Base-by-base conservation (phyloP, 2,329 filamentous ascomycete genomes). In the Colletotrichum chlorophyti region DNA sequence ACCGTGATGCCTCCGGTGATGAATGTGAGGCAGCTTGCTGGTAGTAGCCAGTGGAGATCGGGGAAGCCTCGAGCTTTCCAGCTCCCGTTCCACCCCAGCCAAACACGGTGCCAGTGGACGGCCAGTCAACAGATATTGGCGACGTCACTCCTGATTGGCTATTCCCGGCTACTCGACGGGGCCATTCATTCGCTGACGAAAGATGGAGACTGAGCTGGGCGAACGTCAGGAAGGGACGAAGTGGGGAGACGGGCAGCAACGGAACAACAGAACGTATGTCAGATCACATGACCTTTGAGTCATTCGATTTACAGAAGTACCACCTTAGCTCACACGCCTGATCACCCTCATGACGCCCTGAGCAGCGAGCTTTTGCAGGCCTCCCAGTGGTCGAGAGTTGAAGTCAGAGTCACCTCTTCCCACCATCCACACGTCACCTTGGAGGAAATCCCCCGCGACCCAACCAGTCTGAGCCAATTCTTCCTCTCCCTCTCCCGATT, bases 351-450 rank as follows among this genome's bases (percentile, higher is more conserved):
- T n/a, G n/a, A n/a, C n/a, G n/a, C n/a, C n/a, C n/a, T n/a, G n/a
- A n/a, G n/a, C n/a, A n/a, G n/a, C n/a, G n/a, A n/a, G n/a, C n/a
- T n/a, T n/a, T n/a, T n/a, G n/a, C n/a, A n/a, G n/a, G n/a, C n/a
- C n/a, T n/a, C n/a, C n/a, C n/a, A n/a, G 27, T 38, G 35, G 34
- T 27, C 11, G 41, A 19, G 38, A 47, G n/a, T n/a, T n/a, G n/a
- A n/a, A n/a, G n/a, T n/a, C n/a, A n/a, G 17, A 14, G 45, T 55
- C 45, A 32, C 42, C 50, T 46, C 38, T 23, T 42, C 31, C 37
- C 19, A 53, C 49, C 49, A 43, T 43, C 37, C 51, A 57, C 57
- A 60, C 57, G 57, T 60, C 57, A 60, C 55, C 38, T 46, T 32
- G 51, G 53, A 49, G 46, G 43, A 32, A 59, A 60, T 60, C 38